These are phyloP conservation scores for Salinomyces thailandicus DNA, from an alignment of 2,329 filamentous ascomycete genomes.

Conservation along the genomic window DNA sequence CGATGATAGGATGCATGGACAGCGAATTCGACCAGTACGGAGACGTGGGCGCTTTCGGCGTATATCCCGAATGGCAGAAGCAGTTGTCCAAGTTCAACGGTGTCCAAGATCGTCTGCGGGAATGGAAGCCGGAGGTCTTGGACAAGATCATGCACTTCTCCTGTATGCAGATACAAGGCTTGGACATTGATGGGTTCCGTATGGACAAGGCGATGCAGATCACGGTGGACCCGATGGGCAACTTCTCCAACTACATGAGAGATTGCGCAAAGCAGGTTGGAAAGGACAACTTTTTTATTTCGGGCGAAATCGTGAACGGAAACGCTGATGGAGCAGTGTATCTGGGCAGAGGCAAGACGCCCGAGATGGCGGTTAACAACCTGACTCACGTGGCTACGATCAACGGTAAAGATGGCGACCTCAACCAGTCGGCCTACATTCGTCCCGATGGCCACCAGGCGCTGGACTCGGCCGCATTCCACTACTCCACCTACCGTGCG, in stretches of 20 bases:
- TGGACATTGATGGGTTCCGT: conserved; percentile 58
- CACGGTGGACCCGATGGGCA: conserved; percentile 50
- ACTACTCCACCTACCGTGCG: conserved; percentile 54
- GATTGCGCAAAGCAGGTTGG: conserved; percentile 46
- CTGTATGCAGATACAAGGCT: conserved; percentile 50
- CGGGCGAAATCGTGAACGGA: conserved; percentile 53
- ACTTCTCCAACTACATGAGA: conserved; percentile 47
- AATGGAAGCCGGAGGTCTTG: conserved; percentile 50
- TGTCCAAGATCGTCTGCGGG: conserved; percentile 56
- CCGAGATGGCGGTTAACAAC: conserved; percentile 41
- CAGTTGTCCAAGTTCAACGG: conserved; percentile 57
- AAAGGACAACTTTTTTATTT: conserved; percentile 54
- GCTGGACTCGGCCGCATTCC: conserved; percentile 51
- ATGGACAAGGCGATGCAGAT: conserved; percentile 58
- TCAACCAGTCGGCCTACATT: conserved; percentile 31
- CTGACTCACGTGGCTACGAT: conserved; percentile 39
- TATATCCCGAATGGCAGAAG: conserved; percentile 52
- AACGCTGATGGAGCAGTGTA: conserved; percentile 52
- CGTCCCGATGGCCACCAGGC: conserved; percentile 43
- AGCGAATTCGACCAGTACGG: conserved; percentile 57
- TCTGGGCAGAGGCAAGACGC: conserved; percentile 51
- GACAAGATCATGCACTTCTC: conserved; percentile 50
- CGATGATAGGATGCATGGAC: conserved; percentile 47
- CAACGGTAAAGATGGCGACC: conserved; percentile 32
- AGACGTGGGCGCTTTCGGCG: conserved; percentile 53